Conservation (phyloP, 2,329 filamentous ascomycete genomes). For the Phialophora expanda region DNA sequence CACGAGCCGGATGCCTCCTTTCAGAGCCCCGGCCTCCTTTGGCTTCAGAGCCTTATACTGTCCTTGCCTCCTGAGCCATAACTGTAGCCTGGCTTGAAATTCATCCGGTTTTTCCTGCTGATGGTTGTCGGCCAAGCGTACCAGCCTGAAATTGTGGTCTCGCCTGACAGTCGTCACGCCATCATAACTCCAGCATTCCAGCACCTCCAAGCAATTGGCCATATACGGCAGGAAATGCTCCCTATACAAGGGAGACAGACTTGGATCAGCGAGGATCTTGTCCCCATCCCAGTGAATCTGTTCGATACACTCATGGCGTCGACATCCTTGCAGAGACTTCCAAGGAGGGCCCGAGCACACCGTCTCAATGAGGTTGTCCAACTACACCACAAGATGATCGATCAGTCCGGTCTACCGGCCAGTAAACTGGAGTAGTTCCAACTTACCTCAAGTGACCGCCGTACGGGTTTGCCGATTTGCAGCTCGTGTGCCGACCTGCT, state of each 20-base stretch:
- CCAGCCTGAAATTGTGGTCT: background rate
- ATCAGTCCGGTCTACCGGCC: background rate
- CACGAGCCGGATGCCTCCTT: background rate
- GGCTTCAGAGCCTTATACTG: background rate
- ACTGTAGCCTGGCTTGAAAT: background rate
- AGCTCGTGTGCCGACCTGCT: background rate
- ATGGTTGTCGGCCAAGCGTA: background rate
- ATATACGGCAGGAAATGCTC: background rate
- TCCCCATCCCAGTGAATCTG: background rate
- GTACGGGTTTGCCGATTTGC: background rate
- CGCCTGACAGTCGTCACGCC: background rate
- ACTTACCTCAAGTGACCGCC: background rate
- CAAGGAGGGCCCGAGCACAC: background rate
- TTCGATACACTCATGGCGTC: background rate
- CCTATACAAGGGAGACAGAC: background rate
- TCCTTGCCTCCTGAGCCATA: background rate
- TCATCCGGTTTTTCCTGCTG: background rate
- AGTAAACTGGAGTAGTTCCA: background rate
- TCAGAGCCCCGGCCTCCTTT: background rate
- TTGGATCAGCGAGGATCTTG: background rate
- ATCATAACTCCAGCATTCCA: slow-evolving; percentile 1
- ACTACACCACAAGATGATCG: background rate
- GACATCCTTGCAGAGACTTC: background rate
- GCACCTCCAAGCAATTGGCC: background rate
- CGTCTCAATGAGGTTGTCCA: background rate